A percentile compares a stretch with the other conserved stretches of the same genome.
Conservation (phyloP, 83 land plant genomes). For the Thuja plicata region DNA sequence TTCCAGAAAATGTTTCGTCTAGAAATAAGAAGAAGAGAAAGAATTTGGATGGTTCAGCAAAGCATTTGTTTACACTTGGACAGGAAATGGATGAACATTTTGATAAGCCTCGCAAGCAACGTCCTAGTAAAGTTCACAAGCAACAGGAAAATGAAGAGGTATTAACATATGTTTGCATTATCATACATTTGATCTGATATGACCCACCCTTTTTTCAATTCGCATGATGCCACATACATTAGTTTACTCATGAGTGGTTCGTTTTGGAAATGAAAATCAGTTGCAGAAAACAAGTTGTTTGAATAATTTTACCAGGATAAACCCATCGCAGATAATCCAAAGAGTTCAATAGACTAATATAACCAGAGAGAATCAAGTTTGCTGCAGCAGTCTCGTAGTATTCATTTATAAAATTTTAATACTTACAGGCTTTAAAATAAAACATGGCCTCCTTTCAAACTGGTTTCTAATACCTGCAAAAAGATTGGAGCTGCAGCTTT, state of each 20-base stretch:
- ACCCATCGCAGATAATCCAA: too few relatives aligned
- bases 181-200: background rate
- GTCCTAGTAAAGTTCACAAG: conserved; percentile 4
- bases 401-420: too few relatives aligned
- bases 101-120: conserved; percentile 13
- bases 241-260: background rate
- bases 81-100: conserved; percentile 14
- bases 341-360: too few relatives aligned
- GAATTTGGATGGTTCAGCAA: background rate
- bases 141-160: conserved; percentile 7
- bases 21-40: background rate
- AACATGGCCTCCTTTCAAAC: too few relatives aligned
- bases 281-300: too few relatives aligned
- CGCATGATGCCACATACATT: background rate
- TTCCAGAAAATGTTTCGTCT: background rate
- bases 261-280: too few relatives aligned
- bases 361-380: too few relatives aligned
- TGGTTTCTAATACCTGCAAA: too few relatives aligned
- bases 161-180: background rate
- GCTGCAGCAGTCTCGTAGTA: too few relatives aligned
- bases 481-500: too few relatives aligned
- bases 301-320: too few relatives aligned
- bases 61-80: conserved; percentile 4
- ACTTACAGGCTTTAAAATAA: too few relatives aligned
- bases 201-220: background rate